These are phyloP conservation scores for Claviceps maximensis DNA, from an alignment of 2,329 filamentous ascomycete genomes.

Conservation along the genomic window DNA sequence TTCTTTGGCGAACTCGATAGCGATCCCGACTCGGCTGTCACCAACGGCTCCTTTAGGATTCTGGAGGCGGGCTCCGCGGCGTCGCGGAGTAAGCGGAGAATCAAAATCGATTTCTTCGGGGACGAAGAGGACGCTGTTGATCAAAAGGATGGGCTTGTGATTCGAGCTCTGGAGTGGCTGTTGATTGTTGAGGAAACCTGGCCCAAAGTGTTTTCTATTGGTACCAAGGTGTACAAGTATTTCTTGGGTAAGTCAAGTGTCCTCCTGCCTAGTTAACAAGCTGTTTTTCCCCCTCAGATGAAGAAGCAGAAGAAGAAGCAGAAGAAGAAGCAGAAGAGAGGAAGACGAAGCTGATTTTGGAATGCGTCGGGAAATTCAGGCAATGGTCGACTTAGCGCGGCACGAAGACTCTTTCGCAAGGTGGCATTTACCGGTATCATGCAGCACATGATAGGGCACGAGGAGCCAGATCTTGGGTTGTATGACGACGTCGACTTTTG, in stretches of 20 bases:
- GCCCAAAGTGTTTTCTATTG: slow-evolving; percentile 54
- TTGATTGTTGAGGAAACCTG: slow-evolving; percentile 60
- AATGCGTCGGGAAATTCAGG: slow-evolving; percentile 19
- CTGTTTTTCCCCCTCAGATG: no score
- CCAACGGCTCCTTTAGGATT: slow-evolving; percentile 36
- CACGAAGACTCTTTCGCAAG: slow-evolving; percentile 37
- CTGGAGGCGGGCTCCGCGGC: slow-evolving; percentile 26
- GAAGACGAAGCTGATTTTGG: neutral
- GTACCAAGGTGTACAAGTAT: slow-evolving; percentile 64
- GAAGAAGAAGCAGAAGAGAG: neutral
- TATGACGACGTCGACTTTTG: slow-evolving; percentile 28
- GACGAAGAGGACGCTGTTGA: slow-evolving; percentile 41
- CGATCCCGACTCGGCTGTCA: slow-evolving; percentile 18
- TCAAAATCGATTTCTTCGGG: slow-evolving; percentile 59
- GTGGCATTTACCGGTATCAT: slow-evolving; percentile 38
- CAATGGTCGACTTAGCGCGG: slow-evolving; percentile 38
- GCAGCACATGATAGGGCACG: slow-evolving; percentile 23
- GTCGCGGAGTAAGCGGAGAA: slow-evolving; percentile 43
- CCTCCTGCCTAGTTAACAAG: no score
- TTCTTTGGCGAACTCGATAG: slow-evolving; percentile 35
- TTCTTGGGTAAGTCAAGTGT: slow-evolving; percentile 52
- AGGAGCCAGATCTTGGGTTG: slow-evolving; percentile 23
- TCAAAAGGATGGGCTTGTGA: slow-evolving; percentile 54
- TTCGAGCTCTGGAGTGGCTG: slow-evolving; percentile 77
- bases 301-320: no score